Conservation (phyloP, 129 eudicot genomes). For the Arctium lappa region DNA sequence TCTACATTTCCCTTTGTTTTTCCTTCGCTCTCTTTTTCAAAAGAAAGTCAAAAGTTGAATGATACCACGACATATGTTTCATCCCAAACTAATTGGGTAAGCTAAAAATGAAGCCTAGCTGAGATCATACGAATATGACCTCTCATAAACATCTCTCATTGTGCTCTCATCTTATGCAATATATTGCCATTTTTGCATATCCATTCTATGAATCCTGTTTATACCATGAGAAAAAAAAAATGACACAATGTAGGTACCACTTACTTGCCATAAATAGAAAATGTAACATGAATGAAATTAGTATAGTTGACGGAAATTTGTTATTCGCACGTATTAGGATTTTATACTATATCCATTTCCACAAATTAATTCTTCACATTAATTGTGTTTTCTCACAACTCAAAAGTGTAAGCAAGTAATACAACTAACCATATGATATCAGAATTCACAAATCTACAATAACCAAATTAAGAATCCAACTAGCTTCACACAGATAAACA, state of each 20-base stretch:
- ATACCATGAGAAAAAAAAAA: neutral
- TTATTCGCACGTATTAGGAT: neutral
- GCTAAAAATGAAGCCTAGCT: neutral
- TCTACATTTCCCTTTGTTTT: neutral
- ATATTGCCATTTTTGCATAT: neutral
- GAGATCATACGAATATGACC: neutral
- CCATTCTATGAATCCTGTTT: neutral
- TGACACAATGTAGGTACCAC: neutral
- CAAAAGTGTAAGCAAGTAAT: neutral
- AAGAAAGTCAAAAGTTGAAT: neutral
- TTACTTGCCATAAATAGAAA: neutral
- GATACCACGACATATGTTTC: neutral
- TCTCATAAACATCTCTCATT: neutral
- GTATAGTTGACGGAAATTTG: neutral
- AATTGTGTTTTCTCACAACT: neutral
- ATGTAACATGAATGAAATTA: constrained; percentile 1
- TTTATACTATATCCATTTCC: constrained; percentile 9
- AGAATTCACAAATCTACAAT: neutral
- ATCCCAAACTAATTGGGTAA: neutral
- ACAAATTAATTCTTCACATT: neutral
- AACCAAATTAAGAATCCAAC: neutral
- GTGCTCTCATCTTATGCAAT: neutral
- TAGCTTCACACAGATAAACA: constrained; percentile 13
- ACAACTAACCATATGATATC: neutral
- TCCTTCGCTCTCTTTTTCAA: neutral